phyloP scores from a whole-genome alignment of 2,329 filamentous ascomycete species.

The Exserohilum turcica region DNA sequence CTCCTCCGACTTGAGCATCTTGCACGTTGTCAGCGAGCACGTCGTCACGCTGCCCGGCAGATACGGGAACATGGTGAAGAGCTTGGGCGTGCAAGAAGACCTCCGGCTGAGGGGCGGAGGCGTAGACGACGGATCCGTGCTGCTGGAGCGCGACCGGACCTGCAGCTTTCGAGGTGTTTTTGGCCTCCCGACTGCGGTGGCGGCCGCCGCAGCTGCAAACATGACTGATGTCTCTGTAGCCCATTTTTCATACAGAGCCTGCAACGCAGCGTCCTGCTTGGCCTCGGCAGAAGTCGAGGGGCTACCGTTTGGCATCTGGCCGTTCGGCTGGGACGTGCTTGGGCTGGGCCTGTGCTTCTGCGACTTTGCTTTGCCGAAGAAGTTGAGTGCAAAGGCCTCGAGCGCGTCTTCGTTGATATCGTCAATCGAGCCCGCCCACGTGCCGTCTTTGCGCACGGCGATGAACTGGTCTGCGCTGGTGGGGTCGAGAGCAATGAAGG shows the following conservation, averaged over 20 bases:
- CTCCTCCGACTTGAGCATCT: slow-evolving; percentile 28
- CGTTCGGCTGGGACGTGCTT: slow-evolving; percentile 9
- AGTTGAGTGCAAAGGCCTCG: slow-evolving; percentile 38
- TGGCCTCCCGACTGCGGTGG: slow-evolving; percentile 21
- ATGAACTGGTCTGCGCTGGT: slow-evolving; percentile 42
- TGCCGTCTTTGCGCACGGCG: slow-evolving; percentile 41
- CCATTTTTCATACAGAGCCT: slow-evolving; percentile 41
- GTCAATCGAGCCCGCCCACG: slow-evolving; percentile 45
- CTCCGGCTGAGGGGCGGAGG: slow-evolving; percentile 34
- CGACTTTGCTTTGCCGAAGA: slow-evolving; percentile 29
- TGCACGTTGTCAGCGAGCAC: slow-evolving; percentile 32
- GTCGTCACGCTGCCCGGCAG: slow-evolving; percentile 29
- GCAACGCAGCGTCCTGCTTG: slow-evolving; percentile 24
- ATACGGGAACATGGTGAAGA: slow-evolving; percentile 39
- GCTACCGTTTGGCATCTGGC: slow-evolving; percentile 3
- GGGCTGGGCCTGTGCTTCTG: slow-evolving; percentile 23
- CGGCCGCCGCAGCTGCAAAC: slow-evolving; percentile 36
- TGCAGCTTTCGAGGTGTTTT: slow-evolving; percentile 31
- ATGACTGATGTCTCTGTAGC: slow-evolving; percentile 30
- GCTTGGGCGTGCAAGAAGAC: slow-evolving; percentile 35
- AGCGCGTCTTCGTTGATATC: slow-evolving; percentile 42
- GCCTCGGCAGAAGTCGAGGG: slow-evolving; percentile 4
- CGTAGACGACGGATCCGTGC: slow-evolving; percentile 17
- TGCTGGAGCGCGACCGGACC: slow-evolving; percentile 38
- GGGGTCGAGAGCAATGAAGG: slow-evolving; percentile 40